phyloP scores from a whole-genome alignment of 208 protist genomes.

The Ichthyophonus hoferi region DNA sequence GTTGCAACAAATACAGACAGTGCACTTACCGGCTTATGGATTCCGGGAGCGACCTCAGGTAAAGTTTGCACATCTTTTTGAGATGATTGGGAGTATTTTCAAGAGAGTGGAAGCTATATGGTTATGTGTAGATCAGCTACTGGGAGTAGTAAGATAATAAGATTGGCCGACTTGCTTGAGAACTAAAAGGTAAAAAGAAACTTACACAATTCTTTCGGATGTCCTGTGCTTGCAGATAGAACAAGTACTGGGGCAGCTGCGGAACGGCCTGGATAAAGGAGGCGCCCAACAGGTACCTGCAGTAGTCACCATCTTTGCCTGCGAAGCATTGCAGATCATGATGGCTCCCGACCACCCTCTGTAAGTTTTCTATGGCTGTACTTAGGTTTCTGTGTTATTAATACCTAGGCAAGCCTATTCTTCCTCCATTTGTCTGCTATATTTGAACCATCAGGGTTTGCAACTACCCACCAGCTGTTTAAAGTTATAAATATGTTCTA shows the following conservation, averaged over 20 bases:
- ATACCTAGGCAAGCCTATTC: not conserved
- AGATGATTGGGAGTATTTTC: no score
- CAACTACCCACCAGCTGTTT: not conserved
- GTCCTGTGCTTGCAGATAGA: not conserved
- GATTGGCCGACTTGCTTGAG: no score
- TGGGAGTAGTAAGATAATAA: no score
- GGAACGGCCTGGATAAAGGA: not conserved
- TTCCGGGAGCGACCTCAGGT: constrained; percentile 27
- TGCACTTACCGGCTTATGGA: not conserved
- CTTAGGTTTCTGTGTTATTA: no score
- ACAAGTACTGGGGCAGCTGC: constrained; percentile 4
- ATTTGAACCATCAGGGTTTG: not conserved
- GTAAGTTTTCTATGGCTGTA: no score
- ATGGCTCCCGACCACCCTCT: constrained; percentile 15
- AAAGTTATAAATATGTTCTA: no score
- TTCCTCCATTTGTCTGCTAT: not conserved
- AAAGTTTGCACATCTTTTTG: no score
- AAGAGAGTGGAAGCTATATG: no score
- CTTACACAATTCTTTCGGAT: no score
- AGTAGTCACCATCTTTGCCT: constrained; percentile 13
- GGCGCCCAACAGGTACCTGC: not conserved
- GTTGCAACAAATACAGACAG: not conserved
- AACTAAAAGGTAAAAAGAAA: no score
- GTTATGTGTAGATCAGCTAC: no score
- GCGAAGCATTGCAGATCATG: not conserved